Base-by-base conservation (phyloP, 108 stramenopile species). In the Pseudonitzschia delicatissima region DNA sequence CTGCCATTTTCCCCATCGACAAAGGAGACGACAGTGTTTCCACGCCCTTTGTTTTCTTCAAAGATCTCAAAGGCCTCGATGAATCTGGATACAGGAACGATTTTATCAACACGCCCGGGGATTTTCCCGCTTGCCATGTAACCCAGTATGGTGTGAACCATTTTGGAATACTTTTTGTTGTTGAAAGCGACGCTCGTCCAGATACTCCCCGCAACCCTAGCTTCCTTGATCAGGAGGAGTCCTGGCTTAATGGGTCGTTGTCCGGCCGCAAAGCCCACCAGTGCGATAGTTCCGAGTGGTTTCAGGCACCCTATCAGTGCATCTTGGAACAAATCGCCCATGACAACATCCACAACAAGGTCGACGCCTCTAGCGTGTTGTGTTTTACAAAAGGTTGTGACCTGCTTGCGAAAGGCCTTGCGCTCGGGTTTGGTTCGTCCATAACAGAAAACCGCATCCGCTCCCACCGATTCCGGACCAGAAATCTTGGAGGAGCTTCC, bases 261-360 rank as follows among this genome's bases (percentile, higher is more conserved):
- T 0, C 87, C 87, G 0, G 82, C 87, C 18, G 80, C 77, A 60
- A 88, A 88, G 12, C 87, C 87, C 3, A 88, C 87, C 44, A 88
- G 78, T 26, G 77, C 77, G 40, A 88, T 88, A 18, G 74, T 85
- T 23, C 87, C 87, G 5, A 88, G 73, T 2, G 87, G 87, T 40
- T 67, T 58, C 5, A 82, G 51, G 23, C 73, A 78, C 0, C 82
- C 82, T 0, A 84, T 31, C 0, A 88, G 59, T 5, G 87, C 82
- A 28, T 71, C 57, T 65, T 85, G 77, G 52, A 88, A 88, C 27
- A 88, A 70, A 35, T 82, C 77, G 3, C 87, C 87, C 57, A 85
- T 76, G 4, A 88, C 82, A 20, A 88, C 80, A 69, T 88, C 87
- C 27, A 88, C 84, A 23, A 88, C 78, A 23, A 85, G 17, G 57